A percentile compares a stretch with the other conserved stretches of the same genome.
phyloP scores from a whole-genome alignment of 225 moss, liverwort and hornwort species.

The Takakia lepidozioides region DNA sequence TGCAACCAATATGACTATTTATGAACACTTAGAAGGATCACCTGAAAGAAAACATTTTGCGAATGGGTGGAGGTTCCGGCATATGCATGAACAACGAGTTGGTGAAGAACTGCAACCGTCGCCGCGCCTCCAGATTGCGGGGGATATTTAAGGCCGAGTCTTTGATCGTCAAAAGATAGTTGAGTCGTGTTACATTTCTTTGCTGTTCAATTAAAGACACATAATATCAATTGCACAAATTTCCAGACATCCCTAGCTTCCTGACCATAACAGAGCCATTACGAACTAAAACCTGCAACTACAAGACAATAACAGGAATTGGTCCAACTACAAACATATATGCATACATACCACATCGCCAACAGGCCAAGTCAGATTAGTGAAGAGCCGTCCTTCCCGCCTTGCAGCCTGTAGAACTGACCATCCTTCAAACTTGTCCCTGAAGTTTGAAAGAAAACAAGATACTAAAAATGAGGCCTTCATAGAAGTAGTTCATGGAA shows the following conservation, averaged over 20 bases:
- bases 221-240: too few species aligned
- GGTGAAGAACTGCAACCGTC: conserved; percentile 58
- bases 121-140: conserved; percentile 60
- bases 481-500: too few species aligned
- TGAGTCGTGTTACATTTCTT: conserved; percentile 34
- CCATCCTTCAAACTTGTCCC: conserved; percentile 57
- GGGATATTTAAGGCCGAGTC: conserved; percentile 59
- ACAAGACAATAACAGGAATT: too few species aligned
- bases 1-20: too few species aligned
- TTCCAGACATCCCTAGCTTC: too few species aligned
- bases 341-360: conserved; percentile 30
- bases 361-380: conserved; percentile 62
- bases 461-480: too few species aligned
- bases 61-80: conserved; percentile 50
- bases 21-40: conserved; percentile 8
- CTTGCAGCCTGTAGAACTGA: conserved; percentile 43
- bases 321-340: too few species aligned
- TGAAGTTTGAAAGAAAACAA: conserved; percentile 8
- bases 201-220: conserved; percentile 19
- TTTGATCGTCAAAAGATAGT: conserved; percentile 45
- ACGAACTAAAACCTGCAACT: too few species aligned
- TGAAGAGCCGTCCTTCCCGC: conserved; percentile 59
- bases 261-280: too few species aligned
- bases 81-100: conserved; percentile 63
- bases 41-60: conserved; percentile 63